Evolutionary conservation across 192 early-diverging fungal species (phyloP), one percentile per base, ranked within the genome.

Genomic region (Martensiomyces pterosporus): DNA sequence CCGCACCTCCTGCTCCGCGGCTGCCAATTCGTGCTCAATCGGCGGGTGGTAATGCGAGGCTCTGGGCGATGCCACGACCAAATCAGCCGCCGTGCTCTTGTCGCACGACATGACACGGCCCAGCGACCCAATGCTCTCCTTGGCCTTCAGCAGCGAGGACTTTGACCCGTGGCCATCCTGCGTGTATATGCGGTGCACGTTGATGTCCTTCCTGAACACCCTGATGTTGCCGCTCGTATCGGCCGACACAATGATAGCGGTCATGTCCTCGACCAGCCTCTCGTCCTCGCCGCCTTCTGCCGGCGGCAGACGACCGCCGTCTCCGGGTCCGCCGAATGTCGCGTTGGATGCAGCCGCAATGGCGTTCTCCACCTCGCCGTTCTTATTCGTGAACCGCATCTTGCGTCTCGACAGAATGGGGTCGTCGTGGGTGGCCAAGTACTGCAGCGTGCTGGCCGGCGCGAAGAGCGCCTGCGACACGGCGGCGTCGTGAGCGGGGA

Each of bases 401-500:
- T 63, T 68, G 38, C 45, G 75, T 7, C 68, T 59, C 10, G 77
- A 55, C 47, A 83, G 62, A 5, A 83, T 70, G 6, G 84, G 78
- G 50, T 77, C 70, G 23, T 68, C 70, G 24, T 77, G 68, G 42
- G 58, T 54, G 14, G 80, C 79, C 23, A 85, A 52, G 39, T 78
- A 65, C 55, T 79, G 77, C 53, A 80, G 63, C 27, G 84, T 84
- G 16, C 75, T 65, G 9, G 73, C 63, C 1, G 84, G 82, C 9
- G 76, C 85, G 75, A 87, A 85, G 14, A 84, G 59, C 1, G 85
- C 78, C 23, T 65, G 60, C 0, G 84, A 84, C 9, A 84, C 79
- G 2, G 76, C 67, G 14, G 62, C 52, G 34, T 73, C 61, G 50
- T 83, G 77, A 1, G 81, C 85, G 21, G 69, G 45, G n/a, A 80